These are phyloP conservation scores for Glycyrrhiza uralensis DNA, from an alignment of 306 rosid species.

Conservation along the genomic window DNA sequence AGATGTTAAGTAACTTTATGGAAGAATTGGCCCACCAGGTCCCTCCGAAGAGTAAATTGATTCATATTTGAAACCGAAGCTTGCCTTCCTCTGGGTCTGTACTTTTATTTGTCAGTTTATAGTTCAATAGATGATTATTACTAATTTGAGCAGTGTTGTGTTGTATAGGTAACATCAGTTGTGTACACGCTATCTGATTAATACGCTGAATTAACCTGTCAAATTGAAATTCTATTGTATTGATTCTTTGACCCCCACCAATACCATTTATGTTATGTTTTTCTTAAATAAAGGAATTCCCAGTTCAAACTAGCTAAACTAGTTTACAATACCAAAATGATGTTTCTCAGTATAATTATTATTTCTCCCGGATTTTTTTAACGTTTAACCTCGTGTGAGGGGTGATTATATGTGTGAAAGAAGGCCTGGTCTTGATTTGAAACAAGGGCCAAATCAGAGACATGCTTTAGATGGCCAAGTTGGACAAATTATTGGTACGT, in stretches of 20 bases:
- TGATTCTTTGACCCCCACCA: constrained; percentile 9
- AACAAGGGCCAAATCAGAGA: not conserved
- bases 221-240: not conserved
- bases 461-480: not conserved
- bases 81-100: constrained; percentile 34
- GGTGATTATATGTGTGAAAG: not conserved
- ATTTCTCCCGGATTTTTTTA: not conserved
- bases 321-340: not conserved
- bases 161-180: constrained; percentile 21
- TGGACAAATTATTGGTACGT: not conserved
- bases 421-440: not conserved
- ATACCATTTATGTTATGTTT: not conserved
- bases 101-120: constrained; percentile 36
- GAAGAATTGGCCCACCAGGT: constrained; percentile 46
- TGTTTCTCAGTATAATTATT: not conserved
- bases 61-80: constrained; percentile 43
- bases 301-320: not conserved
- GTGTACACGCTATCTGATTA: constrained; percentile 3
- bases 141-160: constrained; percentile 34
- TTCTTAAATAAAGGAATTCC: not conserved
- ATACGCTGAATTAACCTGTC: not conserved
- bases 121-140: constrained; percentile 34
- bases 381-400: not conserved
- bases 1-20: constrained; percentile 36
- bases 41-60: constrained; percentile 54